Conservation (phyloP, 164 flowering plant species). For the Stephania yunnanensis region DNA sequence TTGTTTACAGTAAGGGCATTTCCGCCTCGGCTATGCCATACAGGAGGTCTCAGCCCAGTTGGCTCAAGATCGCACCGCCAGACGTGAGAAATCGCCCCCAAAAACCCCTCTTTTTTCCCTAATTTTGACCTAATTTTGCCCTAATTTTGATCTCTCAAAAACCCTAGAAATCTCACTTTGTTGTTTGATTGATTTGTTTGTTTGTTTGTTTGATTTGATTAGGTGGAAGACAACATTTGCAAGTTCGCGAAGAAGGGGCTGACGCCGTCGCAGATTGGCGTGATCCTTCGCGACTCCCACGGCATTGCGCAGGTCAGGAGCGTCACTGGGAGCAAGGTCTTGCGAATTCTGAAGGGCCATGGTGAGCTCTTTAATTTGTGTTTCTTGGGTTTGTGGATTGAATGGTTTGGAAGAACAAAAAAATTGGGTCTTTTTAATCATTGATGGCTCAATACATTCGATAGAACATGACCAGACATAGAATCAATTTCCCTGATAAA, state of each 20-base stretch:
- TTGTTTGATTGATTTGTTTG: no score
- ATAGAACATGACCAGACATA: no score
- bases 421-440: no score
- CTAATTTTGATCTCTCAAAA: not conserved
- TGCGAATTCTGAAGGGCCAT: conserved; percentile 83
- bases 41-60: conserved; percentile 71
- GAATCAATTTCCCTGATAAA: no score
- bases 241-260: conserved; percentile 90
- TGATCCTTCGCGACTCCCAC: conserved; percentile 86
- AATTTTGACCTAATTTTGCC: not conserved
- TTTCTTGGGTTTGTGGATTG: no score
- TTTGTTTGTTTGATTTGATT: no score
- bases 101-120: not conserved
- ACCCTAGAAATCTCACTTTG: no score
- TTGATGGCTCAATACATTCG: no score
- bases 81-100: conserved; percentile 26
- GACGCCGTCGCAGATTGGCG: conserved; percentile 94
- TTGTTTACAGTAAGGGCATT: conserved; percentile 67
- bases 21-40: conserved; percentile 77
- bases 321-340: conserved; percentile 84
- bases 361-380: conserved; percentile 32
- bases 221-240: conserved; percentile 91
- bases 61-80: conserved; percentile 39
- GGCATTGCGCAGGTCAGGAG: conserved; percentile 89
- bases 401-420: no score